A percentile compares a stretch with the other conserved stretches of the same genome.
phyloP scores from a whole-genome alignment of 805 yeast genomes.

The Lipomyces kockii region DNA sequence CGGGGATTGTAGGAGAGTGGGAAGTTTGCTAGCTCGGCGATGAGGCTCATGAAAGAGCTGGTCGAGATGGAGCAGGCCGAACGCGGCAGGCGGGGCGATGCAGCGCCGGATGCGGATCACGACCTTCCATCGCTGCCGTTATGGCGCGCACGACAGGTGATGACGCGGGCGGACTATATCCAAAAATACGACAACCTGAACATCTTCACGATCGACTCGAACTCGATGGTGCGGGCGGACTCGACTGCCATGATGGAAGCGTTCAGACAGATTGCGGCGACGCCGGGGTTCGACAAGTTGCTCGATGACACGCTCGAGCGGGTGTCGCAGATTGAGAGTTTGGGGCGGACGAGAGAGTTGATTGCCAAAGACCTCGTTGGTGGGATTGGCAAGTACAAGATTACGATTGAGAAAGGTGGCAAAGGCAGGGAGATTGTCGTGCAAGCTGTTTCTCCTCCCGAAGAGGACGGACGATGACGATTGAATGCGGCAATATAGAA shows the following conservation, averaged over 20 bases:
- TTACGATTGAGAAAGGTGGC: conserved; percentile 20
- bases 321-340: conserved; percentile 74
- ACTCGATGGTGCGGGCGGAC: conserved; percentile 73
- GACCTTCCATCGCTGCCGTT: conserved; percentile 72
- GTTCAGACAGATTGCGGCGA: conserved; percentile 73
- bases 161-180: conserved; percentile 84
- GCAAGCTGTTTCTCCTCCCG: conserved; percentile 15
- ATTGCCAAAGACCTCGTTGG: conserved; percentile 67
- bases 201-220: conserved; percentile 77
- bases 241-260: conserved; percentile 91
- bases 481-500: too few relatives aligned
- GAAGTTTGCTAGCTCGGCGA: conserved; percentile 74
- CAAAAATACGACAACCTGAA: conserved; percentile 75
- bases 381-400: conserved; percentile 21
- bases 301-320: conserved; percentile 68
- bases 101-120: conserved; percentile 49
- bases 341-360: conserved; percentile 77
- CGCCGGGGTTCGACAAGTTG: conserved; percentile 71
- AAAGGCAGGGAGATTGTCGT: background rate
- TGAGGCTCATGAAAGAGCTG: conserved; percentile 71
- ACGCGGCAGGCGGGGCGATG: conserved; percentile 42
- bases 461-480: conserved; percentile 9
- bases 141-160: conserved; percentile 82
- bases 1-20: conserved; percentile 48
- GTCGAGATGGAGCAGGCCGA: conserved; percentile 66